Evolutionary conservation across 805 yeast genomes (phyloP).

Genomic region (Scheffersomyces lignosus): DNA sequence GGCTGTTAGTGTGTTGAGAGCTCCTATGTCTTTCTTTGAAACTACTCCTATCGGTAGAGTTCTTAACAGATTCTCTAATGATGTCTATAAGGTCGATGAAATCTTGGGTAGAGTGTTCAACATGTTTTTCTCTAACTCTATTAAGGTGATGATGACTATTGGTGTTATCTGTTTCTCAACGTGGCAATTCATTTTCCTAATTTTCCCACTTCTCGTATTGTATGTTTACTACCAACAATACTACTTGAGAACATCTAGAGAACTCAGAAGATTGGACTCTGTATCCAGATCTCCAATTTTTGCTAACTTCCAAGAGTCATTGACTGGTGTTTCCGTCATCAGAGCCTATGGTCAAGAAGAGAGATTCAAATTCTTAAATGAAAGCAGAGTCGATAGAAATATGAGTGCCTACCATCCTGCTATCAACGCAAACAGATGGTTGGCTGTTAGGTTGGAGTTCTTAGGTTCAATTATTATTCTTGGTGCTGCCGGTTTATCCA

Average conservation of each 20-base stretch:
- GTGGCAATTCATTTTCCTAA: constrained; percentile 76
- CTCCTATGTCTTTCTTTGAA: constrained; percentile 95
- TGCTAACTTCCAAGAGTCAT: constrained; percentile 82
- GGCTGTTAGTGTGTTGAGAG: constrained; percentile 71
- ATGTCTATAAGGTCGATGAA: constrained; percentile 87
- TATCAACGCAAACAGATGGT: constrained; percentile 93
- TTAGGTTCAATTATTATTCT: constrained; percentile 87
- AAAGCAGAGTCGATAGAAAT: constrained; percentile 75
- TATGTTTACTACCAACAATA: constrained; percentile 75
- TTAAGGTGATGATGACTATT: constrained; percentile 72
- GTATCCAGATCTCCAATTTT: constrained; percentile 77
- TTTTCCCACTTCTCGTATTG: constrained; percentile 65
- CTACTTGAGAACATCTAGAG: constrained; percentile 76
- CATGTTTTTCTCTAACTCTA: constrained; percentile 61
- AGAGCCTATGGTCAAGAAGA: constrained; percentile 69
- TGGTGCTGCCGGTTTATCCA: constrained; percentile 80
- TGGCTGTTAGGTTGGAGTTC: constrained; percentile 90
- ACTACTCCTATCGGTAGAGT: constrained; percentile 95
- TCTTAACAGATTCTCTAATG: constrained; percentile 87
- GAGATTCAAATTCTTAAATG: constrained; percentile 65
- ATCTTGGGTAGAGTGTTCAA: constrained; percentile 67
- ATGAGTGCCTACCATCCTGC: constrained; percentile 93
- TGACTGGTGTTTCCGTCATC: constrained; percentile 72
- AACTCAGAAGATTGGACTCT: constrained; percentile 78
- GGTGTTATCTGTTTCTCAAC: constrained; percentile 81